Evolutionary conservation across 2,329 filamentous ascomycete species (phyloP), one percentile per base, ranked within the genome.

Genomic region (Cercospora janseana): DNA sequence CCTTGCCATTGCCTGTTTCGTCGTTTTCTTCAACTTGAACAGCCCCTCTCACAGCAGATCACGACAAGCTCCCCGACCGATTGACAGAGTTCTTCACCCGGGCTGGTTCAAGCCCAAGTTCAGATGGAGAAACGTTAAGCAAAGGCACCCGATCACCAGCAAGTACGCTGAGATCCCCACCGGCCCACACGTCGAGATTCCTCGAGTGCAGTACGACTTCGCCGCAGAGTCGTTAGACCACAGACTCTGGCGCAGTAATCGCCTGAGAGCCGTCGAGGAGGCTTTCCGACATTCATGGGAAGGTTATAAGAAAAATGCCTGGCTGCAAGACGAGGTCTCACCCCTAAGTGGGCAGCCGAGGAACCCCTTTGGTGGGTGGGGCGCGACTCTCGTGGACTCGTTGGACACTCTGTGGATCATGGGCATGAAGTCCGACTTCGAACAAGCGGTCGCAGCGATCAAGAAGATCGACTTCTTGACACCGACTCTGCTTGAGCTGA

Each of bases 281-380:
- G 86, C 89, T 54, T 89, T 94, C 70, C 73, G 79, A 61, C 85
- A 85, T 60, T 83, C 88, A 0, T 97, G 92, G 91, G 71, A 76
- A 3, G 88, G 87, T 27, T 97, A 97, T 72, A 88, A 80, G 65
- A 75, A 81, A 54, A 78, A 84, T 62, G 91, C 91, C 8, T 92
- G 88, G 83, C 79, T 85, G 56, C 87, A 95, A 60, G 92, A 97
- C 65, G 92, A 96, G 71, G 71, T 96, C 6, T 77, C 73, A 15
- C 92, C 92, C 0, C 24, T 67, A n/a, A 54, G 50, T 7, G 57
- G 52, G 10, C 31, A 47, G 16, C 13, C 52, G 7, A 81, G 81
- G 18, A 87, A 96, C 64, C 87, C 88, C 0, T 96, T 96, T 67
- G 92, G 88, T 64, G 88, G 87, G 40, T 95, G 90, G 90, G 87